phyloP scores from a whole-genome alignment of 345 rosid species.

The Anacardium occidentale region DNA sequence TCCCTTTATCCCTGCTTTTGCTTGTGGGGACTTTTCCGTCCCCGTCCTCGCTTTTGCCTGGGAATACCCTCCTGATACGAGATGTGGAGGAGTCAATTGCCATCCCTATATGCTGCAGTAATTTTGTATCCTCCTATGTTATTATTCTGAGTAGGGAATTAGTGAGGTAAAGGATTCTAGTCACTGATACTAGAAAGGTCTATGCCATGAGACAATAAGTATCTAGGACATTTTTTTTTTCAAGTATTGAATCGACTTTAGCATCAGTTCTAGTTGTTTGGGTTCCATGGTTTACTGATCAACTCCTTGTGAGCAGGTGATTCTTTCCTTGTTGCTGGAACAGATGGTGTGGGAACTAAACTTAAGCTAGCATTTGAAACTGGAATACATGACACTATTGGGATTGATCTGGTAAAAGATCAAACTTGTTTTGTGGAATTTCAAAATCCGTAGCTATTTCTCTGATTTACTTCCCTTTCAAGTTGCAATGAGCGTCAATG shows the following conservation, averaged over 20 bases:
- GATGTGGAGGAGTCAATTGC: too few relatives aligned
- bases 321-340: slow-evolving; percentile 87
- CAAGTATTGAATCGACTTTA: not conserved
- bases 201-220: not conserved
- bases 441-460: slow-evolving; percentile 3
- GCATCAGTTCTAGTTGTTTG: not conserved
- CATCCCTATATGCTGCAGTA: too few relatives aligned
- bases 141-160: not conserved
- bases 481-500: slow-evolving; percentile 99
- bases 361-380: slow-evolving; percentile 92
- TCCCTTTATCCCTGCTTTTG: too few relatives aligned
- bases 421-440: not conserved
- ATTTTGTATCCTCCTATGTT: too few relatives aligned
- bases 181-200: not conserved
- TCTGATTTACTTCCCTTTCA: slow-evolving; percentile 21
- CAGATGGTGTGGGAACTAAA: slow-evolving; percentile 99
- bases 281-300: slow-evolving; percentile 10
- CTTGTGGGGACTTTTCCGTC: too few relatives aligned
- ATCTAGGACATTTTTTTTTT: too few relatives aligned
- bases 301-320: slow-evolving; percentile 52
- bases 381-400: slow-evolving; percentile 85
- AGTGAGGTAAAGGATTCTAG: not conserved
- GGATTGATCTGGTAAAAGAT: slow-evolving; percentile 76
- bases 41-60: too few relatives aligned
- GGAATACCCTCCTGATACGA: too few relatives aligned